Conservation (phyloP, 164 flowering plant genomes). For the Warburgia ugandensis region DNA sequence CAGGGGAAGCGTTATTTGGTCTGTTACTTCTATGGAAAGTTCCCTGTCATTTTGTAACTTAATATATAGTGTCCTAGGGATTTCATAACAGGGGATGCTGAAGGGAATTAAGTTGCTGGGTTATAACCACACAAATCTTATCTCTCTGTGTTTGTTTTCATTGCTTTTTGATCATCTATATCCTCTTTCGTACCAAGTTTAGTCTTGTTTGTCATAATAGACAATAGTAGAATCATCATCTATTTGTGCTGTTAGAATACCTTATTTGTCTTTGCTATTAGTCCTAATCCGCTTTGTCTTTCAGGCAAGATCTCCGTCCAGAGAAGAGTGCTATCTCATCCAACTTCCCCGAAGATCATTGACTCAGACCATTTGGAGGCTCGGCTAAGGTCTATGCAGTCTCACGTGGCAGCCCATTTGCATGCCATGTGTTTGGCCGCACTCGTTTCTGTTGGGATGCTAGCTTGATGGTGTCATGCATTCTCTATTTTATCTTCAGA, state of each 20-base stretch:
- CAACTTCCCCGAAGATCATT: slow-evolving; percentile 73
- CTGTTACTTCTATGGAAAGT: too few species aligned
- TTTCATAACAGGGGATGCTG: not conserved
- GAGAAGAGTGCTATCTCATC: slow-evolving; percentile 92
- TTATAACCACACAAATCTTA: not conserved
- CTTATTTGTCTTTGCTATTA: not conserved
- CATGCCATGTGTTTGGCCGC: slow-evolving; percentile 81
- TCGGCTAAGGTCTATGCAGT: slow-evolving; percentile 68
- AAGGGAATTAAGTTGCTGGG: not conserved
- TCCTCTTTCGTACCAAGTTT: too few species aligned
- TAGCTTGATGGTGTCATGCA: slow-evolving; percentile 77
- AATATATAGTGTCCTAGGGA: not conserved
- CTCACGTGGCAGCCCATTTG: slow-evolving; percentile 26
- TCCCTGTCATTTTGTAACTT: too few species aligned
- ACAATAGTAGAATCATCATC: not conserved
- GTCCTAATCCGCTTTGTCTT: not conserved
- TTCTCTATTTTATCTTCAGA: too few species aligned
- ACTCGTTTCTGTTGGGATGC: slow-evolving; percentile 92
- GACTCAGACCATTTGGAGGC: slow-evolving; percentile 70
- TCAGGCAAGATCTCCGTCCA: slow-evolving; percentile 82
- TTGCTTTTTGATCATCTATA: not conserved
- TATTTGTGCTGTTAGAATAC: not conserved
- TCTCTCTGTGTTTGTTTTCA: not conserved
- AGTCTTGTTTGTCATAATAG: too few species aligned
- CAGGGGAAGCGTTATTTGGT: too few species aligned